Percentiles rank a stretch among this genome's conserved stretches.
Evolutionary conservation across 2,329 filamentous ascomycete species (phyloP).

Genomic region (Raffaelea ambrosiae): DNA sequence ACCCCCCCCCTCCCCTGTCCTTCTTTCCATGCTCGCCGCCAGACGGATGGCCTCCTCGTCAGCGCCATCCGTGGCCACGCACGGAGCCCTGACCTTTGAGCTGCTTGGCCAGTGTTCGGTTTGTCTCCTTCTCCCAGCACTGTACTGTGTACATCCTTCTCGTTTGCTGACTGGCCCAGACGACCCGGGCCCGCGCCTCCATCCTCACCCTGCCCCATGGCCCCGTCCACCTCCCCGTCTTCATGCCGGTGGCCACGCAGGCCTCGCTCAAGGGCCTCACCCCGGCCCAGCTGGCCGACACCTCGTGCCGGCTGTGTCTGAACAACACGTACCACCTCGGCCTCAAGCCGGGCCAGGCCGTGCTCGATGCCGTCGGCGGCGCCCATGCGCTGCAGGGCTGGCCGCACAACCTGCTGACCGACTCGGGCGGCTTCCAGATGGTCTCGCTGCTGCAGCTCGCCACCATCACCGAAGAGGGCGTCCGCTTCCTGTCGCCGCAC

Average conservation of each 20-base stretch:
- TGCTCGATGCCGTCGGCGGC: slow-evolving; percentile 78
- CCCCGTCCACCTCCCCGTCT: slow-evolving; percentile 79
- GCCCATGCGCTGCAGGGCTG: slow-evolving; percentile 93
- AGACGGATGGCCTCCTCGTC: slow-evolving; percentile 16
- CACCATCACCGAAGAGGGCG: slow-evolving; percentile 89
- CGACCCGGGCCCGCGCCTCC: slow-evolving; percentile 87
- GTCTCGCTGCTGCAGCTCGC: slow-evolving; percentile 91
- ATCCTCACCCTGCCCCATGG: slow-evolving; percentile 85
- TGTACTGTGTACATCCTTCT: background rate
- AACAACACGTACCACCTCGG: slow-evolving; percentile 99
- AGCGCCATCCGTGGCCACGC: slow-evolving; percentile 13
- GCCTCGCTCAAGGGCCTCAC: slow-evolving; percentile 92
- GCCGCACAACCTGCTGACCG: slow-evolving; percentile 89
- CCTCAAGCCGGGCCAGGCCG: slow-evolving; percentile 85
- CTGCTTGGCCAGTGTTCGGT: slow-evolving; percentile 18
- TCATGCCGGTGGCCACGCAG: slow-evolving; percentile 98
- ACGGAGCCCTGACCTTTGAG: slow-evolving; percentile 22
- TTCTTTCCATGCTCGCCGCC: slow-evolving; percentile 16
- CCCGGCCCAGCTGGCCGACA: slow-evolving; percentile 82
- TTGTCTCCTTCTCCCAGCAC: background rate
- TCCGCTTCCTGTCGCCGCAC: slow-evolving; percentile 91
- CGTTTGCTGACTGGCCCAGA: slow-evolving; percentile 41
- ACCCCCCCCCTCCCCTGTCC: too few relatives aligned
- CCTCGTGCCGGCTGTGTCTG: slow-evolving; percentile 80
- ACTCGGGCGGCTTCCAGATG: slow-evolving; percentile 88